Percentiles rank a stretch among this genome's conserved stretches.
Conservation (phyloP, 257 asterid genomes). For the Gynochthodes officinalis region DNA sequence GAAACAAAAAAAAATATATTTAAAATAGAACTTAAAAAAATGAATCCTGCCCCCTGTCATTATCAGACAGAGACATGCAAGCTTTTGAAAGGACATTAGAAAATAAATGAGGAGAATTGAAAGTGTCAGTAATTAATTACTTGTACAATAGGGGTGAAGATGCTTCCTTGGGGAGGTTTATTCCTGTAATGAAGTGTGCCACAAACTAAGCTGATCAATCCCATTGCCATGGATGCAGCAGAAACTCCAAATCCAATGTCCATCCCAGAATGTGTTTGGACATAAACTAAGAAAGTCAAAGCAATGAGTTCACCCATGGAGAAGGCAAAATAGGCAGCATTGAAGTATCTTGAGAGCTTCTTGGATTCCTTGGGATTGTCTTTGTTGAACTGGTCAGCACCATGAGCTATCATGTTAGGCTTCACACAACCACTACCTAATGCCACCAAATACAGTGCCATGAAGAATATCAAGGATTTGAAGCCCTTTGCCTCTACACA, state of each 20-base stretch:
- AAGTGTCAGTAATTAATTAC: slow-evolving; percentile 24
- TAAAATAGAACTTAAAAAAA: too few species aligned
- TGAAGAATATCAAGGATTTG: slow-evolving; percentile 56
- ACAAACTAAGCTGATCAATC: slow-evolving; percentile 52
- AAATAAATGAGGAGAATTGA: not conserved
- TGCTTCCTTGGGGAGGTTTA: slow-evolving; percentile 78
- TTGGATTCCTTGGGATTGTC: slow-evolving; percentile 47
- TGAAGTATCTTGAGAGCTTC: slow-evolving; percentile 76
- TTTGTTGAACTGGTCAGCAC: slow-evolving; percentile 78
- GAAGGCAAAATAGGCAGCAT: slow-evolving; percentile 92
- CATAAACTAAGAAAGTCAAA: slow-evolving; percentile 69
- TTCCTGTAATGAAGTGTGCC: slow-evolving; percentile 61
- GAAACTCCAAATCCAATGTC: slow-evolving; percentile 87
- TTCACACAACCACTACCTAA: slow-evolving; percentile 95
- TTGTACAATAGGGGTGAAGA: slow-evolving; percentile 78
- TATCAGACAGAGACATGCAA: slow-evolving; percentile 6
- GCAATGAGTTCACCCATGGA: slow-evolving; percentile 82
- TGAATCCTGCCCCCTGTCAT: slow-evolving; percentile 14
- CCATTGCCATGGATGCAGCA: slow-evolving; percentile 89
- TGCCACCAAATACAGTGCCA: slow-evolving; percentile 86
- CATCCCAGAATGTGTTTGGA: slow-evolving; percentile 98
- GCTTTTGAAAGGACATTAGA: not conserved
- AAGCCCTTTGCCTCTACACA: slow-evolving; percentile 75
- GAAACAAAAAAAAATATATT: not conserved
- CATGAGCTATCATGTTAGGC: slow-evolving; percentile 94